Percentiles rank a stretch among this genome's conserved stretches.
Conservation (phyloP, 2,329 filamentous ascomycete genomes). For the Apiospora malaysiana region DNA sequence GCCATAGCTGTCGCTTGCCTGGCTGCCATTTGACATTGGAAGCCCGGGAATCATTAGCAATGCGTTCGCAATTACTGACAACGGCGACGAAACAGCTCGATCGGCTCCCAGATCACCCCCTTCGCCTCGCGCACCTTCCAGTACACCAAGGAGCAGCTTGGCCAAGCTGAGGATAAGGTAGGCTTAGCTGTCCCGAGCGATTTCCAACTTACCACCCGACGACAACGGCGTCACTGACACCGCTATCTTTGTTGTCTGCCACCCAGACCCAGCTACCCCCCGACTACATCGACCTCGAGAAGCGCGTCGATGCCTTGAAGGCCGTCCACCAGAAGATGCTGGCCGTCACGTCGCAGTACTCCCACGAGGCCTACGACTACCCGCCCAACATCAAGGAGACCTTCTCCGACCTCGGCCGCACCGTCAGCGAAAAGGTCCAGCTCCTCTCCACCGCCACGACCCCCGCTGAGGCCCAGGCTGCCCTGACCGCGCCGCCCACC, state of each 20-base stretch:
- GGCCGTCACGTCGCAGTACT: slow-evolving; percentile 96
- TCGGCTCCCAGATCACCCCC: slow-evolving; percentile 85
- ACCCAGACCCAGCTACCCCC: slow-evolving; percentile 89
- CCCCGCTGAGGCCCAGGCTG: slow-evolving; percentile 91
- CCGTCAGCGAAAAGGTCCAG: slow-evolving; percentile 91
- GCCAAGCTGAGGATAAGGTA: slow-evolving; percentile 93
- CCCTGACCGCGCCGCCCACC: slow-evolving; percentile 84
- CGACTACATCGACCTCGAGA: slow-evolving; percentile 98
- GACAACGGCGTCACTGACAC: slow-evolving; percentile 6
- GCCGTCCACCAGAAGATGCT: slow-evolving; percentile 97
- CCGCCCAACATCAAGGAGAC: slow-evolving; percentile 98
- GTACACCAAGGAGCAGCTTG: slow-evolving; percentile 97
- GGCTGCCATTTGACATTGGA: not conserved
- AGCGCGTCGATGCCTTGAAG: slow-evolving; percentile 96
- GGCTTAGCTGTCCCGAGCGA: slow-evolving; percentile 22
- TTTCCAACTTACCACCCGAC: not conserved
- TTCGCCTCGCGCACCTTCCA: slow-evolving; percentile 95
- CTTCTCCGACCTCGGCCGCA: slow-evolving; percentile 94
- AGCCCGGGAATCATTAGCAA: slow-evolving; percentile 46
- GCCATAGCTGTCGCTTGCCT: slow-evolving; percentile 10
- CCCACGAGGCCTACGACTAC: slow-evolving; percentile 89
- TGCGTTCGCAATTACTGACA: slow-evolving; percentile 22
- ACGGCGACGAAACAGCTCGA: slow-evolving; percentile 45
- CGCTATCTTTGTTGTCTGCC: slow-evolving; percentile 16
- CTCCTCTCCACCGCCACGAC: slow-evolving; percentile 86